phyloP scores from a whole-genome alignment of 1,284 basidiomycete genomes.

The Meira miltonrushii region DNA sequence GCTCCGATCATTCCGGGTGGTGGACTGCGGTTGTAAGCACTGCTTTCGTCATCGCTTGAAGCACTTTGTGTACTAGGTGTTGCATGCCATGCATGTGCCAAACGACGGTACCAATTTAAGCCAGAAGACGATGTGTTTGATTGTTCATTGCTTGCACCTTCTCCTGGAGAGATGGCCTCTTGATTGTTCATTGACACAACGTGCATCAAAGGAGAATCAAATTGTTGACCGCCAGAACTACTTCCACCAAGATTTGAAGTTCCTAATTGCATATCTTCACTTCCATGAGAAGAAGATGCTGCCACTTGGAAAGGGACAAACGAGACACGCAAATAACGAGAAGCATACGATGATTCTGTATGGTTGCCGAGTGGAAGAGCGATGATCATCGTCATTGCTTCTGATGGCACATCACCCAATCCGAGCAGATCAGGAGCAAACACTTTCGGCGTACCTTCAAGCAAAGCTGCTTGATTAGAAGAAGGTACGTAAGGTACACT shows the following conservation, averaged over 20 bases:
- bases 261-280: too few species aligned
- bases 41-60: background rate
- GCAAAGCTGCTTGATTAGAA: background rate
- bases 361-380: constrained; percentile 26
- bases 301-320: constrained; percentile 9
- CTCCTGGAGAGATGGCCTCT: too few species aligned
- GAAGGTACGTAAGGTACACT: background rate
- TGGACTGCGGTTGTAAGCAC: background rate
- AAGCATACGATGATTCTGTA: background rate
- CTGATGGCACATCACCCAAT: constrained; percentile 23
- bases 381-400: constrained; percentile 39
- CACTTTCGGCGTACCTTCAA: background rate
- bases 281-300: background rate
- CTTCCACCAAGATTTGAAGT: too few species aligned
- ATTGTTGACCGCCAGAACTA: background rate
- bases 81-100: constrained; percentile 5
- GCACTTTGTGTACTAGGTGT: background rate
- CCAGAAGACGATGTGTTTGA: background rate
- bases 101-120: constrained; percentile 8
- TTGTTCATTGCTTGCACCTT: background rate
- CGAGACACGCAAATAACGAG: constrained; percentile 9
- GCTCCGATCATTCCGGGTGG: background rate
- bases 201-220: background rate
- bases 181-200: background rate
- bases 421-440: constrained; percentile 19